phyloP scores from a whole-genome alignment of 352 stramenopile genomes.

The Globisporangium carolinianum region DNA sequence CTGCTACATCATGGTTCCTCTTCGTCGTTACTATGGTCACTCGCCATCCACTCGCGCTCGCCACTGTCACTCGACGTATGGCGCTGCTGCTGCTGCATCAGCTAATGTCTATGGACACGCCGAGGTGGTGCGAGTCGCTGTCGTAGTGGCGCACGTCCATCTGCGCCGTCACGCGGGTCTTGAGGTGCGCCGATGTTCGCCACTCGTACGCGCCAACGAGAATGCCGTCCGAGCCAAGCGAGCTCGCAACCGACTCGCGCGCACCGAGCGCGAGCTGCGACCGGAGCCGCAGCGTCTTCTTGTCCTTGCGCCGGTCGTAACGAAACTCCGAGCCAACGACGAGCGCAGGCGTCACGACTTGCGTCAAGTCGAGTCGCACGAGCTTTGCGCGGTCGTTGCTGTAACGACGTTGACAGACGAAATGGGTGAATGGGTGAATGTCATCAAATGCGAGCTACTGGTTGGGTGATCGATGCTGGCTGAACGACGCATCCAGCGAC shows the following conservation, averaged over 20 bases:
- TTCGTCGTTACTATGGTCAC: no score
- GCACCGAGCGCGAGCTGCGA: slow-evolving; percentile 43
- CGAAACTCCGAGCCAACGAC: slow-evolving; percentile 58
- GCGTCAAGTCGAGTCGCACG: slow-evolving; percentile 53
- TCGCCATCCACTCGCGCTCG: no score
- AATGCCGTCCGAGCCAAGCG: slow-evolving; percentile 67
- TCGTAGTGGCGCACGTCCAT: slow-evolving; percentile 82
- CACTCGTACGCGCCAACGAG: slow-evolving; percentile 74
- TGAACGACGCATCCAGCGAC: no score
- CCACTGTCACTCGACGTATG: neutral
- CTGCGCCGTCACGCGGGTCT: slow-evolving; percentile 65
- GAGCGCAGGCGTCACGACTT: slow-evolving; percentile 44
- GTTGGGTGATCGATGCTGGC: no score
- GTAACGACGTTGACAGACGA: no score
- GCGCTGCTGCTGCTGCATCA: slow-evolving; percentile 11
- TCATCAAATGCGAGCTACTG: no score
- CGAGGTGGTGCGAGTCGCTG: slow-evolving; percentile 77
- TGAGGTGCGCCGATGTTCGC: slow-evolving; percentile 64
- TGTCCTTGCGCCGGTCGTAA: slow-evolving; percentile 65
- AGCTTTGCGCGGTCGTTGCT: slow-evolving; percentile 66
- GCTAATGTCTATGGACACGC: slow-evolving; percentile 79
- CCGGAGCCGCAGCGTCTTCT: slow-evolving; percentile 48
- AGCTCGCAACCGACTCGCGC: slow-evolving; percentile 44
- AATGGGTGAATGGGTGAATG: no score
- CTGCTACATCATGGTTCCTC: no score